phyloP scores from a whole-genome alignment of 768 basidiomycete genomes.

The Boletus coccyginus region DNA sequence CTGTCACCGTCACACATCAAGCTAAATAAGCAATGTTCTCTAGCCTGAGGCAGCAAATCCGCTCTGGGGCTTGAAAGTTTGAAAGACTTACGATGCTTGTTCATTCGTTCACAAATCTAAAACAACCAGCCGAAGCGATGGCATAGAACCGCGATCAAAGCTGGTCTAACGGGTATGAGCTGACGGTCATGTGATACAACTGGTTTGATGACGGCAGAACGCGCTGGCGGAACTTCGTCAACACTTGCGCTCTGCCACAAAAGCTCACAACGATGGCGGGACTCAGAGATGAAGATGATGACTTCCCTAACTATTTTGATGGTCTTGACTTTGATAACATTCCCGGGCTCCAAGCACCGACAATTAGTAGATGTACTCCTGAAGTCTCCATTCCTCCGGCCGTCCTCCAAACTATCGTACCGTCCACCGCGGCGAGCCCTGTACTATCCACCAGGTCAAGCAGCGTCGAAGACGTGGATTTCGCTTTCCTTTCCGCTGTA shows the following conservation, averaged over 20 bases:
- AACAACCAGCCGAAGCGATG: not conserved
- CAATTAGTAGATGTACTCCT: not conserved
- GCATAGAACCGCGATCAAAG: not conserved
- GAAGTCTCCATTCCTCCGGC: not conserved
- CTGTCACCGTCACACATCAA: not conserved
- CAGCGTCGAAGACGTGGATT: constrained; percentile 21
- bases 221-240: too few relatives aligned
- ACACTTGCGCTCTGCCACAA: not conserved
- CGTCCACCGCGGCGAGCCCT: constrained; percentile 10
- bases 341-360: constrained; percentile 29
- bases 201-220: too few relatives aligned
- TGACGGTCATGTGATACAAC: too few relatives aligned
- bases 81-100: not conserved
- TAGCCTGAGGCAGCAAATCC: too few relatives aligned
- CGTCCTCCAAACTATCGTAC: not conserved
- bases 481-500: constrained; percentile 35
- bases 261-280: constrained; percentile 22
- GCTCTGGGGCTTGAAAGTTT: too few relatives aligned
- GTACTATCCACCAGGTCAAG: constrained; percentile 3
- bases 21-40: not conserved
- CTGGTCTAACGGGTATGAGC: not conserved
- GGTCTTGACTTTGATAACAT: constrained; percentile 45
- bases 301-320: constrained; percentile 57
- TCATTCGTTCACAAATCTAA: not conserved
- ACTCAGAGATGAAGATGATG: constrained; percentile 44